Evolutionary conservation across 257 asterid genomes (phyloP), one percentile per base, ranked within the genome.

Genomic region (Leonotis leonurus): DNA sequence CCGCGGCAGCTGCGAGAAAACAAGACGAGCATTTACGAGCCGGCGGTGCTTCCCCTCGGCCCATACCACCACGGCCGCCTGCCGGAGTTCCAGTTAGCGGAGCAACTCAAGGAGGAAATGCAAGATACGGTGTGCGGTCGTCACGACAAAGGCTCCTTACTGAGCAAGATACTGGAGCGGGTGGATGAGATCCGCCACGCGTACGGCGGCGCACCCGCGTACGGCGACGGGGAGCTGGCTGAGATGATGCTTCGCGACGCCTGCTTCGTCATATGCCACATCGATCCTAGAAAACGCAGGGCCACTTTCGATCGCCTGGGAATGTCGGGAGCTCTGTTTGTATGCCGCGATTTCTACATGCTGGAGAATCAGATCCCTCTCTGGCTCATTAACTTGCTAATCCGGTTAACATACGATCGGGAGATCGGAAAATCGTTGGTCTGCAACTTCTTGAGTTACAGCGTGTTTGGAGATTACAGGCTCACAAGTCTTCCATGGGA

Each of bases 231-330:
- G 11, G 60, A 18, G 3, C 8, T 58, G 44, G 53, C 26, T 6
- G 33, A 49, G 4, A 57, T 58, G 53, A 48, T 58, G 24, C 54
- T 68, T 5, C 43, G 30, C 8, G 73, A 58, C 32, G 67, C 40
- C 26, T 58, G 45, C 13, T 44, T 56, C 40, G 0, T 67, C 11
- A 1, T 67, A 7, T 14, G 6, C 21, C 22, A 12, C 1, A 27
- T 53, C 9, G 13, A 21, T 10, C 6, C 0, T 25, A 1, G 3
- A 1, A 3, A 29, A 29, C 33, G 33, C 3, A 5, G 33, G 33
- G 33, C 6, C 0, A 0, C 0, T 1, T 11, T 1, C 9, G 20
- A 3, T 0, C 17, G 30, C 18, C 72, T 77, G 12, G 77, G 77
- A 6, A 0, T 0, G 9, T 27, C 40, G 0, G 14, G 6, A 8